Percentiles rank a stretch among this genome's conserved stretches.
Conservation (phyloP, 257 asterid species). For the Solanum sejunctum region DNA sequence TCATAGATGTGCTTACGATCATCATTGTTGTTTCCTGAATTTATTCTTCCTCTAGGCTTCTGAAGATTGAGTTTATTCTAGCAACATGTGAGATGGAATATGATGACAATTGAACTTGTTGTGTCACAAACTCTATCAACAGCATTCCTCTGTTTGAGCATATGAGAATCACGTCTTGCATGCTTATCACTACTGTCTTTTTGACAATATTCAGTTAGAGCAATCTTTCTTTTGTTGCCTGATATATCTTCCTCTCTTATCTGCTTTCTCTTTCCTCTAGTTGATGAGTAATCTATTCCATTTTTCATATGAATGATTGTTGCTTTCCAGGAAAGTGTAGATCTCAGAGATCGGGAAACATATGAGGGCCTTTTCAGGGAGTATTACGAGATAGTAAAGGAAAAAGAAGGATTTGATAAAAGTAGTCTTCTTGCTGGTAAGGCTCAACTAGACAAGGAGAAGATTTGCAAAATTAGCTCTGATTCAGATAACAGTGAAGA, state of each 20-base stretch:
- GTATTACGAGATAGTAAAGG: conserved; percentile 46
- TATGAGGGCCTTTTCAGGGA: conserved; percentile 71
- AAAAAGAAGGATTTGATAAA: conserved; percentile 23
- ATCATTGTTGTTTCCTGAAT: neutral
- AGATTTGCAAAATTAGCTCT: conserved; percentile 6
- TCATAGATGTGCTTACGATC: neutral
- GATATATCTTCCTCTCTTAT: neutral
- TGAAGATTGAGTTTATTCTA: neutral
- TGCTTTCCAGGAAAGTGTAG: conserved; percentile 48
- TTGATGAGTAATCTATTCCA: neutral
- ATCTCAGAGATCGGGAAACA: conserved; percentile 51
- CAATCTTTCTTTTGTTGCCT: neutral
- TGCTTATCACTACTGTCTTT: neutral
- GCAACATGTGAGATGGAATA: neutral
- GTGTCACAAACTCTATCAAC: neutral
- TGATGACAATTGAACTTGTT: neutral
- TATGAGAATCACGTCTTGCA: neutral
- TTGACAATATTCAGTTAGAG: neutral
- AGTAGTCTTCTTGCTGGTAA: conserved; percentile 33
- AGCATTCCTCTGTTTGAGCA: neutral
- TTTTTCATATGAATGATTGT: neutral
- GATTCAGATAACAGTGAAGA: conserved; percentile 33
- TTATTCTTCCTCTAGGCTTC: neutral
- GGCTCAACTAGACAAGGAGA: conserved; percentile 10
- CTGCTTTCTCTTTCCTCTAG: neutral